phyloP scores from a whole-genome alignment of 176 grass and related monocot species.

The Ananas comosus region DNA sequence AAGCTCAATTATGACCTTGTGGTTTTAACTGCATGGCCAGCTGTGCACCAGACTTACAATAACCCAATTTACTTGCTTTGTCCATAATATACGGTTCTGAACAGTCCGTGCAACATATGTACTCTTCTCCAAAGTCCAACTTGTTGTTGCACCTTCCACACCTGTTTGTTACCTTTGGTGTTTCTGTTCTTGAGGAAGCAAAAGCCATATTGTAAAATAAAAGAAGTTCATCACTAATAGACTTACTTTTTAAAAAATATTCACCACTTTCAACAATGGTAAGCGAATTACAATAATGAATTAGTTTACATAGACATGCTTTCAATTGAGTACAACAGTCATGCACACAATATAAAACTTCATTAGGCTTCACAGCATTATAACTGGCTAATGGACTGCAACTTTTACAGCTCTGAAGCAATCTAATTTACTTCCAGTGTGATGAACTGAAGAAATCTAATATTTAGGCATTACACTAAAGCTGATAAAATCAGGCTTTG shows the following conservation, averaged over 20 bases:
- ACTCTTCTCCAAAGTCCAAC: constrained; percentile 66
- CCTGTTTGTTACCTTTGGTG: constrained; percentile 47
- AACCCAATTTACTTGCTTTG: constrained; percentile 50
- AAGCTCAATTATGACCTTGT: constrained; percentile 21
- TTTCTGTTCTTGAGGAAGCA: constrained; percentile 40
- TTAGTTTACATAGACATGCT: no score
- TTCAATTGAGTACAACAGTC: no score
- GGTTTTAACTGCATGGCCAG: constrained; percentile 55
- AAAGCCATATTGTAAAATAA: constrained; percentile 2
- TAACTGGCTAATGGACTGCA: no score
- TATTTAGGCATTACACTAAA: no score
- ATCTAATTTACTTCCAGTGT: no score
- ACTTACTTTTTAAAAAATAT: background rate
- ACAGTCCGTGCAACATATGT: constrained; percentile 79
- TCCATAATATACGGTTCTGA: constrained; percentile 52
- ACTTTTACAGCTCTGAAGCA: no score
- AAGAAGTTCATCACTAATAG: constrained; percentile 2
- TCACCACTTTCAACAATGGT: background rate
- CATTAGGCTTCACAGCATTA: no score
- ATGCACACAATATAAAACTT: no score
- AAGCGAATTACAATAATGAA: background rate
- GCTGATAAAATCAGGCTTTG: no score
- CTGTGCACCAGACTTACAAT: constrained; percentile 49
- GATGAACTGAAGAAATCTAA: no score
- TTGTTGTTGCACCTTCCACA: constrained; percentile 67